These are phyloP conservation scores for Trichophyton schoenleinii DNA, from an alignment of 2,329 filamentous ascomycete genomes.

Conservation along the genomic window DNA sequence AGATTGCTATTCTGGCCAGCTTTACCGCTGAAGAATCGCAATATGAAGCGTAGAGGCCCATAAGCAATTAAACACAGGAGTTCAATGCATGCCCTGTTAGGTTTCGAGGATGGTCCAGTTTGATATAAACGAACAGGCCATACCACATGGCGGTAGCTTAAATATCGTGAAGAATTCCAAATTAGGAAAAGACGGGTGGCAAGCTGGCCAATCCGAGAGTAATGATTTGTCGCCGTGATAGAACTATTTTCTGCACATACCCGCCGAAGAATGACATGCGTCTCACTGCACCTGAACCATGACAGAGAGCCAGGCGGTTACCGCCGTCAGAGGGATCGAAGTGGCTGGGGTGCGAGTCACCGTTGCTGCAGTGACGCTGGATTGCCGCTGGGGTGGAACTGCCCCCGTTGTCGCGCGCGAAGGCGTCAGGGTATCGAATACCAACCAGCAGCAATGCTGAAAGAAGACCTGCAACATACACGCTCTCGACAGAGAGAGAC, in stretches of 20 bases:
- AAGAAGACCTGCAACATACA: background rate
- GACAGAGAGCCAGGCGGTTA: background rate
- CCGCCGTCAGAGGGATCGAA: background rate
- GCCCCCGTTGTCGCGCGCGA: background rate
- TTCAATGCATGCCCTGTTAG: background rate
- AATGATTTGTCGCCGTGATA: background rate
- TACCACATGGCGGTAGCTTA: constrained; percentile 2
- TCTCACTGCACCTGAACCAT: background rate
- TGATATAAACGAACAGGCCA: background rate
- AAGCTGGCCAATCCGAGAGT: background rate
- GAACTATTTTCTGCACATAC: background rate
- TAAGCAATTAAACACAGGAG: constrained; percentile 2
- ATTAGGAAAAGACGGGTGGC: background rate
- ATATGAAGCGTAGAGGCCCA: background rate
- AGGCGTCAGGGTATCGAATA: background rate
- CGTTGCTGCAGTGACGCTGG: constrained; percentile 2
- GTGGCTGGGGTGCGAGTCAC: background rate
- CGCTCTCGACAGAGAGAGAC: background rate
- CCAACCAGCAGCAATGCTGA: background rate
- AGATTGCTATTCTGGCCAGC: background rate
- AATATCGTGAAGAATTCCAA: background rate
- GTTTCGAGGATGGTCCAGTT: background rate
- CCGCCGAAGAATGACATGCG: background rate
- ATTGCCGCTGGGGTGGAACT: constrained; percentile 1
- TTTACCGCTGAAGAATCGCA: background rate